A percentile compares a stretch with the other conserved stretches of the same genome.
Evolutionary conservation across 441 rosid species (phyloP).

Genomic region (Euphorbia schlechtendalii): DNA sequence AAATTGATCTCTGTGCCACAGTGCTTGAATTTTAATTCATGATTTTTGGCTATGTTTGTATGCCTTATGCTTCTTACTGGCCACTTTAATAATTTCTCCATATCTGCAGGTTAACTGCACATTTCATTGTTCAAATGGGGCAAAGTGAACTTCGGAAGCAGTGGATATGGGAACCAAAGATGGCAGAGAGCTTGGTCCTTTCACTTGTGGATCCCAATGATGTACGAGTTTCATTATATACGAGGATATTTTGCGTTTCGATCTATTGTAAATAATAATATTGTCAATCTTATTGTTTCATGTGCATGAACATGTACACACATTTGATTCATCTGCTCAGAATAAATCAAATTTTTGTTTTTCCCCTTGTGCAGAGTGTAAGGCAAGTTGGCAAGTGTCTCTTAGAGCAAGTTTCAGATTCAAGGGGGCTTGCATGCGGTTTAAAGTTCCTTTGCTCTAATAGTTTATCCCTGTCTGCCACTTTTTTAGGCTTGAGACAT

Average conservation of each 20-base stretch:
- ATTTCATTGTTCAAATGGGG: conserved; percentile 68
- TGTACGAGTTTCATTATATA: conserved; percentile 37
- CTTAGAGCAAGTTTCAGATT: conserved; percentile 86
- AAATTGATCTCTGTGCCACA: not conserved
- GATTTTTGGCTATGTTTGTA: conserved; percentile 10
- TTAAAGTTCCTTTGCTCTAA: conserved; percentile 84
- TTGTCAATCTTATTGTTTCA: not conserved
- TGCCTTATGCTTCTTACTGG: conserved; percentile 1
- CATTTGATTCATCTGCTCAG: conserved; percentile 15
- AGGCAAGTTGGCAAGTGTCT: conserved; percentile 86
- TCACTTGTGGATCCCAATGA: conserved; percentile 91
- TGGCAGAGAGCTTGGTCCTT: conserved; percentile 86
- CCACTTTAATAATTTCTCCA: conserved; percentile 3
- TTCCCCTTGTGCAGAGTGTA: conserved; percentile 54
- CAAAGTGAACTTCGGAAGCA: conserved; percentile 63
- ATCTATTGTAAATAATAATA: not conserved
- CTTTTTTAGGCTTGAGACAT: conserved; percentile 71
- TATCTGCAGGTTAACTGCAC: conserved; percentile 65
- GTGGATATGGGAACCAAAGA: conserved; percentile 95
- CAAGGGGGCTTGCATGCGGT: conserved; percentile 75
- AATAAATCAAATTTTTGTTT: conserved; percentile 15
- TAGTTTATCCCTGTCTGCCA: conserved; percentile 47
- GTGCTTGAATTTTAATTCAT: conserved; percentile 2
- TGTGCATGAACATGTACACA: not conserved
- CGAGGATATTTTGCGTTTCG: conserved; percentile 1